Base-by-base conservation (phyloP, 2,329 filamentous ascomycete genomes). In the Ceratocystiopsis brevicomis region DNA sequence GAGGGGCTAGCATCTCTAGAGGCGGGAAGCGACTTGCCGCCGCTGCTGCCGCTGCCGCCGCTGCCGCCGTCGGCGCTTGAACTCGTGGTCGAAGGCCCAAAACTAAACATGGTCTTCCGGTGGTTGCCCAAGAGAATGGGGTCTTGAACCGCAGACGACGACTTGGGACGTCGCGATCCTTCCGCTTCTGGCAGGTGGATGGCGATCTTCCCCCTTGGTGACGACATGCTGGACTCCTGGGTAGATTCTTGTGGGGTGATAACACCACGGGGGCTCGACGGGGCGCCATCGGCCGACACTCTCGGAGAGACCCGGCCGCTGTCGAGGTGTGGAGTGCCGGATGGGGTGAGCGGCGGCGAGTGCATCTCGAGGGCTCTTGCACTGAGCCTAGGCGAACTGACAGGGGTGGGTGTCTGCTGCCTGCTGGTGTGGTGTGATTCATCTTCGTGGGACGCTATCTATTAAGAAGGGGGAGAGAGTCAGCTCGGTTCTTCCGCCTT, bases 311-410 rank as follows among this genome's bases (percentile, higher is more conserved):
- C 57, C 4, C 49, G 47, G n/a, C 59, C 56, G 18, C 53, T 53
- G 38, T 66, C 64, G 37, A 57, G 55, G 34, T 60, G 61, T 17
- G 63, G 63, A 38, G 84, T 88, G 42, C 78, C 86, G 44, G 85
- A 78, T 16, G 88, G 88, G 13, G 87, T 95, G 42, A 96, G 69
- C 37, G 86, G 86, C 50, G 88, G 88, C 12, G 87, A 93, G 52
- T 88, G 81, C 62, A 92, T 73, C 45, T 80, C 73, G 46, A 78
- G 75, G 38, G 72, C 64, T 47, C 72, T 70, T 47, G 82, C 79
- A 49, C 78, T 81, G 37, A 75, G 65, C 56, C 69, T 70, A 30
- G 80, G 77, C 45, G 80, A 86, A 48, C 77, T 77, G 49, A 36
- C 37, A n/a, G 79, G 77, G 49, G 62, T 74, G 42, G 76, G 78